Evolutionary conservation across 768 basidiomycete genomes (phyloP).

Genomic region (Collybia sordida): DNA sequence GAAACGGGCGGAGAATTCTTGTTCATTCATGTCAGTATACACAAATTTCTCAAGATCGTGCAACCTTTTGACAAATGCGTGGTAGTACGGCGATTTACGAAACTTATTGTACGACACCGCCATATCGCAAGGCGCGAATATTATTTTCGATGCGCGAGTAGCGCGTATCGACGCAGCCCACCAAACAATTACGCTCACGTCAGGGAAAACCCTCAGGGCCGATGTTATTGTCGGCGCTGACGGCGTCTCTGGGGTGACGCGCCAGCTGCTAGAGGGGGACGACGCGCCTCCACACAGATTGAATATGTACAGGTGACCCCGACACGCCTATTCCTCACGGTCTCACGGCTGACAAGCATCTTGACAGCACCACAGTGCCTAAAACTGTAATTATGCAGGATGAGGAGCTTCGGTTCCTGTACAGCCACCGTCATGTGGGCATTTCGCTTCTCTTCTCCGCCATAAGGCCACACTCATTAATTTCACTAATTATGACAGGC

Average conservation of each 20-base stretch:
- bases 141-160: slow-evolving; percentile 35
- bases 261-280: slow-evolving; percentile 30
- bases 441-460: not conserved
- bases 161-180: slow-evolving; percentile 23
- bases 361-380: slow-evolving; percentile 38
- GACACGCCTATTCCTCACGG: not conserved
- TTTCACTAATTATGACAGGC: slow-evolving; percentile 12
- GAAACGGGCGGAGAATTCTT: slow-evolving; percentile 42
- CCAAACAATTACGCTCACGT: slow-evolving; percentile 30
- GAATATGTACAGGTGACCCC: slow-evolving; percentile 44
- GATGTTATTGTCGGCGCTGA: slow-evolving; percentile 62
- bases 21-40: slow-evolving; percentile 36
- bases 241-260: slow-evolving; percentile 41
- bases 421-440: slow-evolving; percentile 22
- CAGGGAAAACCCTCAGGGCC: slow-evolving; percentile 41
- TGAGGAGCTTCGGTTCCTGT: slow-evolving; percentile 33
- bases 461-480: not conserved
- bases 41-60: slow-evolving; percentile 18
- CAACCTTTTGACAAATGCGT: not conserved
- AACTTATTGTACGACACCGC: slow-evolving; percentile 49
- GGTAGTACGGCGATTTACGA: slow-evolving; percentile 51
- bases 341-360: not conserved
- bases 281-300: slow-evolving; percentile 15
- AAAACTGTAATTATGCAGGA: slow-evolving; percentile 39
- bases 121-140: slow-evolving; percentile 38